Conservation (phyloP, 495 filamentous ascomycete species). For the Gamarada debralockiae region DNA sequence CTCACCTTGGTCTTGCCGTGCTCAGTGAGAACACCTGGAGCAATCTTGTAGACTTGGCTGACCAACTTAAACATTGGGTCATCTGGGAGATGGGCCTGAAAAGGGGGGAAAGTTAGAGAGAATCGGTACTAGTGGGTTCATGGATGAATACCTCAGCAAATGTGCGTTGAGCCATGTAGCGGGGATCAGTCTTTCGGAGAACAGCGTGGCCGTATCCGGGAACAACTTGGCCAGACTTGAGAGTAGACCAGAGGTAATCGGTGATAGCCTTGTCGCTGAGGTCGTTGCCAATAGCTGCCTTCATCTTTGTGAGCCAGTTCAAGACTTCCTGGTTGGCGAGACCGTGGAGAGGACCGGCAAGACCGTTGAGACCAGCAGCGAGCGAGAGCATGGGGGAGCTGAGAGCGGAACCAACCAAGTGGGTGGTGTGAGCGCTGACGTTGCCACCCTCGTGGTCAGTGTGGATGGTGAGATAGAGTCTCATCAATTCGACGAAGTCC, state of each 20-base stretch:
- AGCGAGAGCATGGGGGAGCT: slow-evolving; percentile 97
- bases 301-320: slow-evolving; percentile 99
- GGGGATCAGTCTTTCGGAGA: slow-evolving; percentile 98
- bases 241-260: slow-evolving; percentile 95
- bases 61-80: slow-evolving; percentile 99
- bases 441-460: slow-evolving; percentile 99
- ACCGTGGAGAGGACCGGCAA: slow-evolving; percentile 97
- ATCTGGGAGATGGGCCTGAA: slow-evolving; percentile 40
- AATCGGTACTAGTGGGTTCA: not conserved
- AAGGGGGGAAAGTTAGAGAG: not conserved
- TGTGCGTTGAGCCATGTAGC: slow-evolving; percentile 94
- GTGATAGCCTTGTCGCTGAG: slow-evolving; percentile 93
- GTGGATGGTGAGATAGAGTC: slow-evolving; percentile 98
- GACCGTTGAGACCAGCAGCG: slow-evolving; percentile 92
- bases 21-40: slow-evolving; percentile 93
- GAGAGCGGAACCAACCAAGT: slow-evolving; percentile 94
- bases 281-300: slow-evolving; percentile 89
- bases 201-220: slow-evolving; percentile 98
- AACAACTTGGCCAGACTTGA: slow-evolving; percentile 92
- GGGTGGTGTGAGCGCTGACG: slow-evolving; percentile 96
- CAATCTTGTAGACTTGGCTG: slow-evolving; percentile 99
- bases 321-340: slow-evolving; percentile 99
- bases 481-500: slow-evolving; percentile 97
- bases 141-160: slow-evolving; percentile 67
- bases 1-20: slow-evolving; percentile 91